Conservation (phyloP, 2,329 filamentous ascomycete genomes). For the Pseudogymnoascus sp. region DNA sequence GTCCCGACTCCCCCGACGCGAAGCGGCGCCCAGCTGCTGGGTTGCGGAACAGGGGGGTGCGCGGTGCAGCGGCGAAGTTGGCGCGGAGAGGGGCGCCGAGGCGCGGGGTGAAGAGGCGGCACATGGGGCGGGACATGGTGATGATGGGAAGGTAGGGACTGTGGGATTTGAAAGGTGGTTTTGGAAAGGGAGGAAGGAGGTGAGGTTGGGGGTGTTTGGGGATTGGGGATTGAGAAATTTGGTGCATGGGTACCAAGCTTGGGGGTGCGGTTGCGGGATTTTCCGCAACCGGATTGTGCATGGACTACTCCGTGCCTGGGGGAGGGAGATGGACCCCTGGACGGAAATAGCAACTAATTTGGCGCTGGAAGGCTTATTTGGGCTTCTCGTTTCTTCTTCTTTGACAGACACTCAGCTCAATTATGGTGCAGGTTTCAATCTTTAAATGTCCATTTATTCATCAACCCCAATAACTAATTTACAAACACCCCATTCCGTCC, state of each 20-base stretch:
- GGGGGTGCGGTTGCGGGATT: background rate
- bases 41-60: background rate
- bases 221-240: conserved; percentile 6
- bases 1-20: conserved; percentile 24
- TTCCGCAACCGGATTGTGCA: background rate
- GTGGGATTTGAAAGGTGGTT: background rate
- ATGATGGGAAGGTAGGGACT: background rate
- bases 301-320: background rate
- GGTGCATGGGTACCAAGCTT: conserved; percentile 3
- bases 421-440: background rate
- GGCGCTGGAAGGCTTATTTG: background rate
- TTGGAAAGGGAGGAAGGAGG: background rate
- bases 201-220: too few species aligned
- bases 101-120: background rate
- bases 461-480: conserved; percentile 1
- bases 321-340: background rate
- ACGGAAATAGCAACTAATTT: background rate
- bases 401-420: background rate
- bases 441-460: conserved; percentile 6
- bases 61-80: background rate
- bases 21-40: conserved; percentile 19
- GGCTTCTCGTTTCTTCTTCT: background rate
- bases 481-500: background rate
- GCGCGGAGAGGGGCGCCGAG: background rate
- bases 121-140: background rate